Evolutionary conservation across 805 yeast genomes (phyloP).

Genomic region (Ogataea pini): DNA sequence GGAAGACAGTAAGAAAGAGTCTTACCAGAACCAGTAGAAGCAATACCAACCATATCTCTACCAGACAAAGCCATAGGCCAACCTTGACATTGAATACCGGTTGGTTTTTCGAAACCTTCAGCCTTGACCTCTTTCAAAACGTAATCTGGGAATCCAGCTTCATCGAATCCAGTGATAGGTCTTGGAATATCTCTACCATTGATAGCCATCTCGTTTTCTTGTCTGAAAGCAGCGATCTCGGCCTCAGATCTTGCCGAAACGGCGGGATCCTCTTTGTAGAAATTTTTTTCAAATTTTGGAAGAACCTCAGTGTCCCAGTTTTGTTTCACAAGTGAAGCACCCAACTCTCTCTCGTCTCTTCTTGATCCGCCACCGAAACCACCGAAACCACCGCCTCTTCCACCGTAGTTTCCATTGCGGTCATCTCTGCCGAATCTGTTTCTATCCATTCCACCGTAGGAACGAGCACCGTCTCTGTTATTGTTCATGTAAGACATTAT

Average conservation of each 20-base stretch:
- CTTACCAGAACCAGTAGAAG: conserved; percentile 99
- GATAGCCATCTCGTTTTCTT: conserved; percentile 81
- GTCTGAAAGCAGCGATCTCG: conserved; percentile 77
- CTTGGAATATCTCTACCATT: conserved; percentile 86
- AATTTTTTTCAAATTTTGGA: conserved; percentile 93
- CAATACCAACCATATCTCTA: conserved; percentile 98
- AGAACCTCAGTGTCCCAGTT: conserved; percentile 76
- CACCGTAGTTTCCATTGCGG: conserved; percentile 34
- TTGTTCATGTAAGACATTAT: conserved; percentile 46
- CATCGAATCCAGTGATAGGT: conserved; percentile 90
- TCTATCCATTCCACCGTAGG: conserved; percentile 42
- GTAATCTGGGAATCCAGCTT: conserved; percentile 97
- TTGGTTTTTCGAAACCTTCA: conserved; percentile 92
- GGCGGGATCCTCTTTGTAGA: conserved; percentile 80
- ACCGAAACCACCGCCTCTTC: conserved; percentile 28
- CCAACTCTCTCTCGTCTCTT: conserved; percentile 45
- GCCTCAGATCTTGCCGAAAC: conserved; percentile 74
- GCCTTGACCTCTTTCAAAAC: conserved; percentile 85
- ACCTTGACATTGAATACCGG: conserved; percentile 98
- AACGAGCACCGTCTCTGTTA: conserved; percentile 34
- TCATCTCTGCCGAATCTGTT: conserved; percentile 39
- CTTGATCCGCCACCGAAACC: conserved; percentile 40
- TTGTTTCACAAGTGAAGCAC: conserved; percentile 64
- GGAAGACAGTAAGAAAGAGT: conserved; percentile 97
- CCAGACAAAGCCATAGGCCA: conserved; percentile 99